Evolutionary conservation across 768 basidiomycete species (phyloP).

Genomic region (Cytidiella melzeri): DNA sequence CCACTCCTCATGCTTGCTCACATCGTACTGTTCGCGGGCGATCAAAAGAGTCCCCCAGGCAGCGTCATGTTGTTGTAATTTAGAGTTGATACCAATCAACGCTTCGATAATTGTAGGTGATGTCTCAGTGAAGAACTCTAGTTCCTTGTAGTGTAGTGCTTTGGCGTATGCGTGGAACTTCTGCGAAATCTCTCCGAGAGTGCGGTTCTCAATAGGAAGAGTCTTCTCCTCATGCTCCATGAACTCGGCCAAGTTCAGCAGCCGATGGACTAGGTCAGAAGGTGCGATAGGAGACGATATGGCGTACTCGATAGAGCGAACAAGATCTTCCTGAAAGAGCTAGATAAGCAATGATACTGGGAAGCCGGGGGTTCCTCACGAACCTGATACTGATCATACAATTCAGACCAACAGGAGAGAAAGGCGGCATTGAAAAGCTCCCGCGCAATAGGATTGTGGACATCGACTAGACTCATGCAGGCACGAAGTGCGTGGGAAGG

Average conservation of each 20-base stretch:
- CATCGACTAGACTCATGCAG: constrained; percentile 90
- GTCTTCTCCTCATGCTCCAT: constrained; percentile 99
- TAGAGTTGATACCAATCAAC: constrained; percentile 93
- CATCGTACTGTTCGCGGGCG: constrained; percentile 85
- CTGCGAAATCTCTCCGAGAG: constrained; percentile 89
- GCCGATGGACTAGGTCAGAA: constrained; percentile 82
- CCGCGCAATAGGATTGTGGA: constrained; percentile 83
- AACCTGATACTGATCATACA: constrained; percentile 97
- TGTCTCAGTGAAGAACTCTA: constrained; percentile 92
- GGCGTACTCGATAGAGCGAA: constrained; percentile 81
- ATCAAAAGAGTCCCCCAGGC: constrained; percentile 94
- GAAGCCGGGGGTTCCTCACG: too few species aligned
- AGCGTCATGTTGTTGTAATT: constrained; percentile 94
- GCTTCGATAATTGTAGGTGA: constrained; percentile 89
- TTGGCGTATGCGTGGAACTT: constrained; percentile 95
- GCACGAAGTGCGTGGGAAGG: constrained; percentile 97
- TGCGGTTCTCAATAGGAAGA: constrained; percentile 88
- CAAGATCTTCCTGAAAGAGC: constrained; percentile 82
- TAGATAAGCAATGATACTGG: not conserved
- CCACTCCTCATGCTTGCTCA: constrained; percentile 95
- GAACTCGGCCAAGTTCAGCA: constrained; percentile 94
- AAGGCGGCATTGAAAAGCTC: constrained; percentile 98
- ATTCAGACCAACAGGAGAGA: constrained; percentile 92
- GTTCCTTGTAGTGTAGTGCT: constrained; percentile 96
- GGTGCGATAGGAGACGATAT: constrained; percentile 74